Evolutionary conservation across 345 rosid species (phyloP).

Genomic region (Rhodomyrtus tomentosa): DNA sequence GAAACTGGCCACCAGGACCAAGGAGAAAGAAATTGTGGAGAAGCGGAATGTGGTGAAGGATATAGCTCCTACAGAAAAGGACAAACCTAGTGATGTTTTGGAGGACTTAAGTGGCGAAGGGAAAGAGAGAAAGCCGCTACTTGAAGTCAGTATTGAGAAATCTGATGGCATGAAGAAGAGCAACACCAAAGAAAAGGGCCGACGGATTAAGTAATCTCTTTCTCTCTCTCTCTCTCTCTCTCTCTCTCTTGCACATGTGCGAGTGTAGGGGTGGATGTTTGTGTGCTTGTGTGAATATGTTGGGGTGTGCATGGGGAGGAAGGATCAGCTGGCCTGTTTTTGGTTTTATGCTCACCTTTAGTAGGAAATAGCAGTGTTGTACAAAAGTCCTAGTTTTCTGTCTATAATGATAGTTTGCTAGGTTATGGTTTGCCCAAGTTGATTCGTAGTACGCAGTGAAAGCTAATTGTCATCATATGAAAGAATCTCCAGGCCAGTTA

Average conservation of each 20-base stretch:
- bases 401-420: neutral
- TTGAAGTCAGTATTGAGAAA: slow-evolving; percentile 28
- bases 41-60: slow-evolving; percentile 7
- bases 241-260: neutral
- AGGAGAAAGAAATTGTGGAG: slow-evolving; percentile 44
- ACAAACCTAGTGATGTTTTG: slow-evolving; percentile 14
- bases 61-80: slow-evolving; percentile 7
- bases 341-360: neutral
- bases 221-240: neutral
- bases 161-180: slow-evolving; percentile 17
- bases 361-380: neutral
- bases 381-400: neutral
- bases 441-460: neutral
- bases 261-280: neutral
- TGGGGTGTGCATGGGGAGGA: neutral
- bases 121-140: slow-evolving; percentile 58
- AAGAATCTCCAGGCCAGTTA: neutral
- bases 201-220: slow-evolving; percentile 38
- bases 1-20: slow-evolving; percentile 60
- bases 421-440: neutral
- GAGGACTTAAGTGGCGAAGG: slow-evolving; percentile 16
- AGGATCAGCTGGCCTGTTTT: neutral
- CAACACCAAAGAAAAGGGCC: slow-evolving; percentile 38
- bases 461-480: neutral
- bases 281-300: neutral